phyloP scores from a whole-genome alignment of 73 alveolate species.

The Breviolum minutum region DNA sequence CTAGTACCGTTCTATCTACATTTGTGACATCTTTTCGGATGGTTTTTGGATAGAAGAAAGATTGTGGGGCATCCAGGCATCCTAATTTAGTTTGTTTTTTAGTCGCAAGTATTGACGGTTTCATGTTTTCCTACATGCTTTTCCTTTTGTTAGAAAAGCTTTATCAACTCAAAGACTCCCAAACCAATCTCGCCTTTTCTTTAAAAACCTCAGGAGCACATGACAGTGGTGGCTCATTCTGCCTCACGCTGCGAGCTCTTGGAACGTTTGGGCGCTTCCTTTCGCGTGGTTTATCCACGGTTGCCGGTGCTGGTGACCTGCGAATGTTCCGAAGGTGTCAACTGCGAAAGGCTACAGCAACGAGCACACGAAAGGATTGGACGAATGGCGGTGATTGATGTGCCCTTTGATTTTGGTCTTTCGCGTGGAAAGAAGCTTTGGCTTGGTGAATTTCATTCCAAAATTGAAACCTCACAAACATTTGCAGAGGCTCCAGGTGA shows the following conservation, averaged over 20 bases:
- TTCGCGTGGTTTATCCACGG: slow-evolving; percentile 46
- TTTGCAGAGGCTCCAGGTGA: too few relatives aligned
- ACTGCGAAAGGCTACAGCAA: slow-evolving; percentile 38
- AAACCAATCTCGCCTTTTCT: too few relatives aligned
- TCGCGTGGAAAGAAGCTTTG: slow-evolving; percentile 71
- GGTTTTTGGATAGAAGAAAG: too few relatives aligned
- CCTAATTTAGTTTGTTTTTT: too few relatives aligned
- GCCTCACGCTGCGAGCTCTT: slow-evolving; percentile 80
- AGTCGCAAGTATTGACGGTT: too few relatives aligned
- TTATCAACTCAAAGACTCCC: too few relatives aligned
- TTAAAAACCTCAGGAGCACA: slow-evolving; percentile 32
- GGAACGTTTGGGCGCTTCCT: slow-evolving; percentile 70
- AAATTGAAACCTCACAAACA: background rate
- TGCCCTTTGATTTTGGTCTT: slow-evolving; percentile 75
- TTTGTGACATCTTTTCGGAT: too few relatives aligned
- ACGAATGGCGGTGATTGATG: slow-evolving; percentile 26
- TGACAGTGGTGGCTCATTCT: slow-evolving; percentile 88
- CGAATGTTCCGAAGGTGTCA: slow-evolving; percentile 44
- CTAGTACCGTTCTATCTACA: too few relatives aligned
- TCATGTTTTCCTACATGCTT: too few relatives aligned
- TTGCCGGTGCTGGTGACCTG: slow-evolving; percentile 92
- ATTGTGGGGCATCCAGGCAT: too few relatives aligned
- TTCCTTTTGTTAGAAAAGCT: too few relatives aligned
- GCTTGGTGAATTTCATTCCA: background rate
- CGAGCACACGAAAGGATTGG: slow-evolving; percentile 28